A percentile compares a stretch with the other conserved stretches of the same genome.
Evolutionary conservation across 2,329 filamentous ascomycete species (phyloP).

Genomic region (Pestalotiopsis sp.): DNA sequence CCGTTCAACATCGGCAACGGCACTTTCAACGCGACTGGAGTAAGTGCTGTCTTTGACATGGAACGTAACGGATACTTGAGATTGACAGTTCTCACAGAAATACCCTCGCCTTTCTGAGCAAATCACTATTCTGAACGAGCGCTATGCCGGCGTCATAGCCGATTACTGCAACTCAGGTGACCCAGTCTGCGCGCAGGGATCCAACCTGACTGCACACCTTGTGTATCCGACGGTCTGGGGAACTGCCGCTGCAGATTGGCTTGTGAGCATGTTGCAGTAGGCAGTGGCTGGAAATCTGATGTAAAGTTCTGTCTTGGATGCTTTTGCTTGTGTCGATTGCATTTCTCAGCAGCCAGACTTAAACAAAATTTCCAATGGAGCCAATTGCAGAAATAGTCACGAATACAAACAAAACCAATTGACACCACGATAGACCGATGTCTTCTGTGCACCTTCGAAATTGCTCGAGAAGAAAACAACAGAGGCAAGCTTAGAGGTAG

Average conservation of each 20-base stretch:
- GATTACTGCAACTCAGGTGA: background rate
- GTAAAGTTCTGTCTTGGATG: no score
- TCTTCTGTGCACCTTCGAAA: no score
- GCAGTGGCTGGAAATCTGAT: no score
- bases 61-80: fast-evolving
- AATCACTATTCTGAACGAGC: background rate
- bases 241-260: background rate
- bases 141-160: background rate
- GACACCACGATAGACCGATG: no score
- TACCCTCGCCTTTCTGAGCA: background rate
- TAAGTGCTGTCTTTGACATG: background rate
- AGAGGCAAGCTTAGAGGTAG: no score
- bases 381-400: no score
- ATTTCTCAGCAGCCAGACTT: no score
- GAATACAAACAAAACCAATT: no score
- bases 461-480: no score
- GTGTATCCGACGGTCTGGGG: background rate
- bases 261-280: background rate
- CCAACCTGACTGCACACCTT: background rate
- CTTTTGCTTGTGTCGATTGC: no score
- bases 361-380: no score
- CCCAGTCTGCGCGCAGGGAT: background rate
- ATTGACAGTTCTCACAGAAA: background rate
- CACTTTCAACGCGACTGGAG: background rate
- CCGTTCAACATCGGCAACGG: background rate